Percentiles rank a stretch among this genome's conserved stretches.
These are phyloP conservation scores for Fremontodendron californicum DNA, from an alignment of 345 rosid genomes.

Conservation along the genomic window DNA sequence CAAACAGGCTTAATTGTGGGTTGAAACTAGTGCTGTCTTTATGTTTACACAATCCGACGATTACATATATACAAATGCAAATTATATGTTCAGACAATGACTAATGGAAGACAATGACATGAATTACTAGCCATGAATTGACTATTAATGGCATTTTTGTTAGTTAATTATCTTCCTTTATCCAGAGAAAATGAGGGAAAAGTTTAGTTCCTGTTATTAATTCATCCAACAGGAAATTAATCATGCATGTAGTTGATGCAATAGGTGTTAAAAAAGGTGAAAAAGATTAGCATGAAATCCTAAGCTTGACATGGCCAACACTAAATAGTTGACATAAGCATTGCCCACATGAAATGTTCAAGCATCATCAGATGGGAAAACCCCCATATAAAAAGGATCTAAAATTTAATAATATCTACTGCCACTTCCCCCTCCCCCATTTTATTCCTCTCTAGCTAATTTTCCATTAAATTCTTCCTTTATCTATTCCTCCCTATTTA, in stretches of 20 bases:
- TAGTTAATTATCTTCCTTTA: slow-evolving; percentile 23
- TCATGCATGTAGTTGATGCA: slow-evolving; percentile 20
- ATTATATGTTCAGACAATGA: slow-evolving; percentile 1
- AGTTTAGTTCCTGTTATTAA: slow-evolving; percentile 10
- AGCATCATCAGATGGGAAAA: slow-evolving; percentile 9
- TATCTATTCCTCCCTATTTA: slow-evolving; percentile 18
- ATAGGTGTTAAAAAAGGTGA: slow-evolving; percentile 14
- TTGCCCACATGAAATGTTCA: no score
- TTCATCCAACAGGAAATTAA: slow-evolving; percentile 16
- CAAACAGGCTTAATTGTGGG: background rate
- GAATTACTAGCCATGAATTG: slow-evolving; percentile 8
- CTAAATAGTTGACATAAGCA: slow-evolving; percentile 21
- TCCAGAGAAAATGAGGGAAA: background rate
- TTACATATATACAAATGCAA: slow-evolving; percentile 3
- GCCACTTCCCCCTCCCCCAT: slow-evolving; percentile 13
- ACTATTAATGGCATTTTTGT: slow-evolving; percentile 16
- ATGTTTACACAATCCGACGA: slow-evolving; percentile 10
- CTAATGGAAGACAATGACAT: background rate
- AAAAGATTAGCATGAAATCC: slow-evolving; percentile 31
- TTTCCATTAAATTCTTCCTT: slow-evolving; percentile 22
- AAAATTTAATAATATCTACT: slow-evolving; percentile 11
- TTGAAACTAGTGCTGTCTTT: slow-evolving; percentile 2
- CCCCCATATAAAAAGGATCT: background rate
- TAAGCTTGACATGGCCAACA: slow-evolving; percentile 12
- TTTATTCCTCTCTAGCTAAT: background rate